Evolutionary conservation across 306 rosid genomes (phyloP).

Genomic region (Cucurbita ficifolia): DNA sequence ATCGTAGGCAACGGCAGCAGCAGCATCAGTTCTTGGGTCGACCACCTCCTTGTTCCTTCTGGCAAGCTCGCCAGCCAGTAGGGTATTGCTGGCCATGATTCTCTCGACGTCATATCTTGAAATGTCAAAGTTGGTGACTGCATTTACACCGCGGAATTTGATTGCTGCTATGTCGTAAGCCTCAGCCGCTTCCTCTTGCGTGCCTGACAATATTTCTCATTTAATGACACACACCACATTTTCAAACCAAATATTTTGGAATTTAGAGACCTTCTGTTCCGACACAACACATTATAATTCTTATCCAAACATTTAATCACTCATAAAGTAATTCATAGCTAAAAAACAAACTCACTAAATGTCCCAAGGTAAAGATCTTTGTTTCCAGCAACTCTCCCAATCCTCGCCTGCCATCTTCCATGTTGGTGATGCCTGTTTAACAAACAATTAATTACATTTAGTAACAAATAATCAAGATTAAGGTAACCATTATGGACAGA

Average conservation of each 20-base stretch:
- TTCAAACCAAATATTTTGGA: neutral
- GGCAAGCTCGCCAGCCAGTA: slow-evolving; percentile 4
- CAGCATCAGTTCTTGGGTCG: neutral
- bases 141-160: slow-evolving; percentile 16
- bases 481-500: neutral
- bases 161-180: slow-evolving; percentile 15
- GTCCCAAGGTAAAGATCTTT: slow-evolving; percentile 66
- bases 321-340: neutral
- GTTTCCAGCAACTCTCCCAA: slow-evolving; percentile 62
- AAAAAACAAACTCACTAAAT: slow-evolving; percentile 28
- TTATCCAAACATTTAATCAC: neutral
- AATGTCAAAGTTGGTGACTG: slow-evolving; percentile 14
- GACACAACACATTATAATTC: neutral
- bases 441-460: neutral
- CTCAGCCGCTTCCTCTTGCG: slow-evolving; percentile 18
- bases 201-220: neutral
- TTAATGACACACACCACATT: neutral
- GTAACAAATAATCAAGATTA: too few species aligned
- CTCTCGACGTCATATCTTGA: slow-evolving; percentile 7
- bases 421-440: slow-evolving; percentile 51
- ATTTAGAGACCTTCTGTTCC: neutral
- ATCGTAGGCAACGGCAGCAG: neutral
- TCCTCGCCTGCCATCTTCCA: slow-evolving; percentile 67
- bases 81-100: slow-evolving; percentile 9
- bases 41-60: slow-evolving; percentile 15